Conservation (phyloP, 1,284 basidiomycete species). For the Rhodotorula sp. region DNA sequence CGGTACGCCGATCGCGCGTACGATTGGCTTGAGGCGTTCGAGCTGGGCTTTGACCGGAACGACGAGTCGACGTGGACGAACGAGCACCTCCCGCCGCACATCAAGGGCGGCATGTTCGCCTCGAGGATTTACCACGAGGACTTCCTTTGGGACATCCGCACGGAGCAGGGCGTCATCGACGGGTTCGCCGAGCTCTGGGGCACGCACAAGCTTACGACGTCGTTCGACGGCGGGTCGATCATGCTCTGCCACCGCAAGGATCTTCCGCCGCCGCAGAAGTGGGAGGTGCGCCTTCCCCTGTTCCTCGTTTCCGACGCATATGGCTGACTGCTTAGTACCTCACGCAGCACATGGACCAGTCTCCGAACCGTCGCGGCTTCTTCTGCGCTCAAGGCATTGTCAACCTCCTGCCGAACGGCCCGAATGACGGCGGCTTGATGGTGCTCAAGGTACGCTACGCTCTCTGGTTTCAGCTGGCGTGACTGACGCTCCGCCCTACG, state of each 20-base stretch:
- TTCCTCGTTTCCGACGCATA: too few species aligned
- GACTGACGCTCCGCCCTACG: too few species aligned
- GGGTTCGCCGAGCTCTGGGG: constrained; percentile 37
- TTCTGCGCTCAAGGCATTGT: constrained; percentile 49
- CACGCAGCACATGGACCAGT: constrained; percentile 35
- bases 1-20: constrained; percentile 42
- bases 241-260: constrained; percentile 14
- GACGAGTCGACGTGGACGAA: constrained; percentile 44
- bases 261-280: background rate
- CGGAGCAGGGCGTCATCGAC: constrained; percentile 25
- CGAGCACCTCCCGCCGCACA: constrained; percentile 43
- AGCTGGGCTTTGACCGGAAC: constrained; percentile 46
- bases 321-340: too few species aligned
- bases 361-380: constrained; percentile 47
- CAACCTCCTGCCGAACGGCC: too few species aligned
- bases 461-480: too few species aligned
- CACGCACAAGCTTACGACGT: constrained; percentile 33
- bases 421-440: too few species aligned
- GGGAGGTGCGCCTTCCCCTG: too few species aligned
- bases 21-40: constrained; percentile 47
- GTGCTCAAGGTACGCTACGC: too few species aligned
- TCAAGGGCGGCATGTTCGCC: constrained; percentile 34
- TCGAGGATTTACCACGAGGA: constrained; percentile 26
- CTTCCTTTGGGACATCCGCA: constrained; percentile 29
- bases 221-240: constrained; percentile 14